Base-by-base conservation (phyloP, 208 protist species). In the Herpetomonas samuelpessoai region DNA sequence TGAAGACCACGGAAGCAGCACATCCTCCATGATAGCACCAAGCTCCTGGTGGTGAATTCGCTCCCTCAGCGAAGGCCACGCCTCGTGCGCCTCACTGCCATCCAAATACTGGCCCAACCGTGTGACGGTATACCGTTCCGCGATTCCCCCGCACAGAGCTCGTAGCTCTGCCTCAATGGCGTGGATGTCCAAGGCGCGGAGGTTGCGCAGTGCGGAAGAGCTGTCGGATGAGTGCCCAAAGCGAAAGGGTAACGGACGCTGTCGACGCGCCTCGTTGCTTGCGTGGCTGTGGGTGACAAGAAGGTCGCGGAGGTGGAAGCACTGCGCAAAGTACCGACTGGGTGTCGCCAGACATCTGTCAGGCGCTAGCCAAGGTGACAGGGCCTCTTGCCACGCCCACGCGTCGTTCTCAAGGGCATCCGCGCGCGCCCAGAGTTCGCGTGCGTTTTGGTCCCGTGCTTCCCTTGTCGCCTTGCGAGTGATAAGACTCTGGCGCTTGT, bases 41-140 rank as follows among this genome's bases (percentile, higher is more conserved):
- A 87, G 63, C n/a, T 51, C 55, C 51, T 77, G 72, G 35, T 79
- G 57, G 39, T 85, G 72, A 12, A 74, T 38, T 12, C 73, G 66
- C 24, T 79, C 71, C 16, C 56, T 29, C 14, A 83, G 62, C 58
- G 71, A 53, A 3, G 73, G 78, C 55, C 69, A 83, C 44, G 64
- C 61, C 50, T 65, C 60, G 47, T 80, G 76, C 18, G 87, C 52
- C 48, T 83, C 64, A 52, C 76, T 62, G 3, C 75, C 74, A 38
- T 91, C 84, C 3, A 82, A 68, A 52, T 66, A 64, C 19, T 61
- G 64, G 47, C 74, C 71, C n/a, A 73, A 46, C 2, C 77, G 71
- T 28, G 65, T 61, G 0, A 73, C 57, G 55, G 58, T 48, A 18
- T 66, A 59, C 3, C 81, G 71, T 35, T 86, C 79, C 71, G 74